Evolutionary conservation across 192 early-diverging fungal species (phyloP), one percentile per base, ranked within the genome.

Genomic region (Backusella sp.): DNA sequence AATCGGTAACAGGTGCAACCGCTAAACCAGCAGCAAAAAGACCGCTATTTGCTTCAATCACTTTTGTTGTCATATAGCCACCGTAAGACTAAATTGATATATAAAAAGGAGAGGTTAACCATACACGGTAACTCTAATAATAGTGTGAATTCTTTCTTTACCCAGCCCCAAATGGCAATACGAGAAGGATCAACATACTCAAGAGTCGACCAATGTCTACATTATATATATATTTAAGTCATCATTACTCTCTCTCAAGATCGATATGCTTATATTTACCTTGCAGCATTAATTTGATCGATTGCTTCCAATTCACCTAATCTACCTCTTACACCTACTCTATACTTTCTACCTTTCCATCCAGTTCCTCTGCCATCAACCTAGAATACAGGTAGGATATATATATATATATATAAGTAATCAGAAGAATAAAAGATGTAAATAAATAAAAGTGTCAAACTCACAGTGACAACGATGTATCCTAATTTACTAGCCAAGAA

Each of bases 101-200:
- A 49, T 49, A 49, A 6, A 6, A 49, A 49, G 46, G 46, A n/a
- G 46, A 19, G 1, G 6, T 49, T 49, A 49, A 49, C n/a, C n/a
- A 49, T 49, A 49, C 15, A 44, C 4, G 3, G 42, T 44, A 15
- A 44, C 3, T 44, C 36, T 14, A 72, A 77, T 36, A 74, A 68
- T 35, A 39, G n/a, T 19, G 34, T 30, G 1, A 65, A 34, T 21
- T 4, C 3, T 8, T 67, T 67, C 67, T 81, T 56, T 85, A 88
- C 88, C 94, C 97, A 99, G 21, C 97, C 97, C 97, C 97, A 99
- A 66, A 99, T 93, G 7, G 94, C 96, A 19, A 98, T 88, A 65
- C 90, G 83, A 30, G 85, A 82, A 19, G 86, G 78, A 81, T 99
- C 95, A 71, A 98, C 91, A 82, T 94, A 99, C 3, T 90, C 73